Conservation (phyloP, 495 filamentous ascomycete species). For the Bacidia gigantensis region DNA sequence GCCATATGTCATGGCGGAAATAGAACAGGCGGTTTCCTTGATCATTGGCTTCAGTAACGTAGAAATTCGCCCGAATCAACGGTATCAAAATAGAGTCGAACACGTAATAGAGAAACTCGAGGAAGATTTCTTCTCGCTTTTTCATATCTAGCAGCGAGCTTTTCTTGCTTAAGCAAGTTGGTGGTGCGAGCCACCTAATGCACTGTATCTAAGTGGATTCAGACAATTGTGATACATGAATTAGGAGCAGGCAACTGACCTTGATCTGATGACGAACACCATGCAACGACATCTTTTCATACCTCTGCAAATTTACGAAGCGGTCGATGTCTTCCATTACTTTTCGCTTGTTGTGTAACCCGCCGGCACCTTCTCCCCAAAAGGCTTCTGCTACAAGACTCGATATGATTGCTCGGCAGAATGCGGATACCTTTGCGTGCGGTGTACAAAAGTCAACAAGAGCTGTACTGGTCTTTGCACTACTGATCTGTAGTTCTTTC, state of each 20-base stretch:
- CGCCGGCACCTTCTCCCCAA: conserved; percentile 47
- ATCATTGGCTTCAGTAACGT: conserved; percentile 79
- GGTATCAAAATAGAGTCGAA: conserved; percentile 88
- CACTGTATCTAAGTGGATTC: conserved; percentile 36
- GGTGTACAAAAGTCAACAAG: conserved; percentile 52
- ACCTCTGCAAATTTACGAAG: conserved; percentile 66
- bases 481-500: background rate
- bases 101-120: conserved; percentile 80
- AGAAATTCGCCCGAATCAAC: conserved; percentile 73
- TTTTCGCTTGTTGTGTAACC: conserved; percentile 40
- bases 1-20: conserved; percentile 91
- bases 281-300: conserved; percentile 69
- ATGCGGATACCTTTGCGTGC: conserved; percentile 61
- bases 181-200: conserved; percentile 63
- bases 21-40: conserved; percentile 79
- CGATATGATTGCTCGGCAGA: conserved; percentile 63
- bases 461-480: background rate
- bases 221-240: background rate
- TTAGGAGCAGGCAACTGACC: conserved; percentile 31
- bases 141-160: conserved; percentile 54
- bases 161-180: conserved; percentile 28
- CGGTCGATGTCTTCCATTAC: conserved; percentile 56
- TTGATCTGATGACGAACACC: conserved; percentile 64
- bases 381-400: conserved; percentile 65
- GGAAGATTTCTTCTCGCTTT: conserved; percentile 67